Conservation (phyloP, 1,139 yeast genomes). For the Blastobotrys petasosporus region DNA sequence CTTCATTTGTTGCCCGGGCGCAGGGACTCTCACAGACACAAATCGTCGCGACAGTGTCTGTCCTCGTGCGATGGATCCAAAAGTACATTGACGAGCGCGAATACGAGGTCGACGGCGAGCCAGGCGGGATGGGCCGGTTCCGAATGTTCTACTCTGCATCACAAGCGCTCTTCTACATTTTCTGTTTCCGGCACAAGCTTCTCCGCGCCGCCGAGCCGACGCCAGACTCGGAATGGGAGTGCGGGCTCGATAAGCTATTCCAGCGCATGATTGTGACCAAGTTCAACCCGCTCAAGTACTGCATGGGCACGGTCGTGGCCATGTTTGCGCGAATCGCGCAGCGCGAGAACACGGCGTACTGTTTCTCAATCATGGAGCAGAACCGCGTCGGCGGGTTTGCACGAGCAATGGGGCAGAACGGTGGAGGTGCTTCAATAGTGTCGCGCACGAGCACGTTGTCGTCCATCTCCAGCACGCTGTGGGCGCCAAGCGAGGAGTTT, state of each 20-base stretch:
- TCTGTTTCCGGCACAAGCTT: slow-evolving; percentile 74
- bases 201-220: slow-evolving; percentile 37
- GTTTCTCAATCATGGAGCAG: slow-evolving; percentile 88
- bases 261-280: slow-evolving; percentile 81
- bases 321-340: slow-evolving; percentile 94
- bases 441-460: slow-evolving; percentile 10
- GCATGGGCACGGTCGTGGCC: slow-evolving; percentile 88
- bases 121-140: slow-evolving; percentile 47
- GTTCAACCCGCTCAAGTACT: slow-evolving; percentile 88
- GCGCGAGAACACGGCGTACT: slow-evolving; percentile 82
- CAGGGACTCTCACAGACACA: slow-evolving; percentile 64
- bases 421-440: slow-evolving; percentile 2
- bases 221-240: slow-evolving; percentile 55
- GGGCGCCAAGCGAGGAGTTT: slow-evolving; percentile 62
- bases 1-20: slow-evolving; percentile 89
- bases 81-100: slow-evolving; percentile 80
- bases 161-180: slow-evolving; percentile 84
- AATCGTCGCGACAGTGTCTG: slow-evolving; percentile 69
- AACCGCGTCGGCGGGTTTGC: slow-evolving; percentile 60
- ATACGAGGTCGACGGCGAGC: slow-evolving; percentile 58
- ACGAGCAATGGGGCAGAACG: slow-evolving; percentile 3
- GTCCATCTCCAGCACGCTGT: slow-evolving; percentile 16
- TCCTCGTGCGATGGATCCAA: slow-evolving; percentile 76
- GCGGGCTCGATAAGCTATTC: slow-evolving; percentile 76
- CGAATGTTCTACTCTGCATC: slow-evolving; percentile 87